phyloP scores from a whole-genome alignment of 2,329 filamentous ascomycete species.

The Daldinia eschscholtzii region DNA sequence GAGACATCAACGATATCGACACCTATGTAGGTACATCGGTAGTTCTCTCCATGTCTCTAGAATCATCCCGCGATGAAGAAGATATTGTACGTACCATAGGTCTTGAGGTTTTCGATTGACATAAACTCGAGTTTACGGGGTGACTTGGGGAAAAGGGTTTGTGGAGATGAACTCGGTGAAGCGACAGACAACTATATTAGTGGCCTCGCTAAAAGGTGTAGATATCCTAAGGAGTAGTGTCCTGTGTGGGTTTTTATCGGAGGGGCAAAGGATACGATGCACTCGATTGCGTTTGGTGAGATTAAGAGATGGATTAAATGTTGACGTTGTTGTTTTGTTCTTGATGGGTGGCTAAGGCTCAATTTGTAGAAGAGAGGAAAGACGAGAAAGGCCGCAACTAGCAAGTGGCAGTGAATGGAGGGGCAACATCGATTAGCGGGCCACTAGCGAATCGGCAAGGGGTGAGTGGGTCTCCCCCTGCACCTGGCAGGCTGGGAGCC shows the following conservation, averaged over 20 bases:
- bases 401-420: constrained; percentile 41
- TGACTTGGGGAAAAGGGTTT: constrained; percentile 67
- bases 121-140: constrained; percentile 87
- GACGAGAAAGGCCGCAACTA: constrained; percentile 42
- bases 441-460: constrained; percentile 37
- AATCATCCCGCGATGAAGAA: neutral
- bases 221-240: constrained; percentile 24
- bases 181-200: constrained; percentile 65
- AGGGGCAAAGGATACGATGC: constrained; percentile 15
- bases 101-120: constrained; percentile 99
- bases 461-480: constrained; percentile 36
- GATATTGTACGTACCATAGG: constrained; percentile 77
- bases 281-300: constrained; percentile 29
- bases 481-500: constrained; percentile 30
- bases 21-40: neutral
- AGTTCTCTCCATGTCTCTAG: neutral
- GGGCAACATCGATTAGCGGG: constrained; percentile 42
- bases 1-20: neutral
- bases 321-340: constrained; percentile 35
- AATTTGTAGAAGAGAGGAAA: constrained; percentile 64
- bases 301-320: constrained; percentile 35
- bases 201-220: constrained; percentile 60
- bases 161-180: constrained; percentile 55
- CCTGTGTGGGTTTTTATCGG: neutral
- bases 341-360: constrained; percentile 32